Percentiles rank a stretch among this genome's conserved stretches.
phyloP scores from a whole-genome alignment of 2,329 filamentous ascomycete species.

The Scedosporium dehoogii region DNA sequence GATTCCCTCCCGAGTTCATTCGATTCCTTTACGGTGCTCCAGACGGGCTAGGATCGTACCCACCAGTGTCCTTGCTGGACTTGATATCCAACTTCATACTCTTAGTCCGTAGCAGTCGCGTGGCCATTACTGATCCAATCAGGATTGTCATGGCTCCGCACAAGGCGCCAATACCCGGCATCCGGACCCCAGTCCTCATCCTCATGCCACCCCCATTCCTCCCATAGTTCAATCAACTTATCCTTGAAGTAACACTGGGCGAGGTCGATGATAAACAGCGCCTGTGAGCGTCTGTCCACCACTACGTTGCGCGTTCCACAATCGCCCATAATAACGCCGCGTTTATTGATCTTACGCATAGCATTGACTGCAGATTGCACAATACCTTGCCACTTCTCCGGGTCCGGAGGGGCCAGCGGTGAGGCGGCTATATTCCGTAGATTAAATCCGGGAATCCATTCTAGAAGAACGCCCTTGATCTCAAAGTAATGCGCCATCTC shows the following conservation, averaged over 20 bases:
- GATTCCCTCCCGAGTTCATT: too few species aligned
- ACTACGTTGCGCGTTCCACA: not conserved
- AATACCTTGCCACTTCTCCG: not conserved
- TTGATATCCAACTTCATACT: not conserved
- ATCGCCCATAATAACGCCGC: not conserved
- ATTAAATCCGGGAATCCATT: not conserved
- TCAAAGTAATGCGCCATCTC: not conserved
- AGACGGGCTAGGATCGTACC: too few species aligned
- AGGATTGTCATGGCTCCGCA: not conserved
- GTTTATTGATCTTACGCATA: not conserved
- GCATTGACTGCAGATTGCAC: not conserved
- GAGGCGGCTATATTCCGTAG: not conserved
- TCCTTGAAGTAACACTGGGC: not conserved
- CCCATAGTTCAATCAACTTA: not conserved
- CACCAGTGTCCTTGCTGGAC: not conserved
- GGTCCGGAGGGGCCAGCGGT: not conserved
- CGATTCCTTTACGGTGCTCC: too few species aligned
- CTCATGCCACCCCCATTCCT: not conserved
- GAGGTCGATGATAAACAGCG: not conserved
- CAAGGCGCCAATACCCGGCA: not conserved
- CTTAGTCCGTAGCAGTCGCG: not conserved
- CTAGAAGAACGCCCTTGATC: not conserved
- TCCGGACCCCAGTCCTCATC: not conserved
- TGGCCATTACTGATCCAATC: not conserved
- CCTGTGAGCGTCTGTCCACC: not conserved